Conservation (phyloP, 768 basidiomycete species). For the Trametes cingulata region DNA sequence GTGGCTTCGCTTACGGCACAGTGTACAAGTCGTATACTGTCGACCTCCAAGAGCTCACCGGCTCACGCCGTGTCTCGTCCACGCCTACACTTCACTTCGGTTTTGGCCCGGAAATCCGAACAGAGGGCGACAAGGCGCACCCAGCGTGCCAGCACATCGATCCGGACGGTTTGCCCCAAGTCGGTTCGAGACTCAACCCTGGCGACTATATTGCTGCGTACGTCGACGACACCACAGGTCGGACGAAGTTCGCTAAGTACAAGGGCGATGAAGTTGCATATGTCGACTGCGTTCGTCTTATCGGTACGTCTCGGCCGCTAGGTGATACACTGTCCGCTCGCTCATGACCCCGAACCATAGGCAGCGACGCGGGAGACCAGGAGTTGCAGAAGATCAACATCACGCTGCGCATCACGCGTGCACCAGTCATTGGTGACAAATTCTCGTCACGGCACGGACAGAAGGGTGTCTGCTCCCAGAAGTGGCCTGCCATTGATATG, state of each 20-base stretch:
- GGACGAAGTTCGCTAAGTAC: constrained; percentile 88
- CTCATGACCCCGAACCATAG: constrained; percentile 39
- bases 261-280: constrained; percentile 93
- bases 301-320: constrained; percentile 54
- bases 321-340: background rate
- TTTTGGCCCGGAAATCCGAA: constrained; percentile 71
- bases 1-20: constrained; percentile 95
- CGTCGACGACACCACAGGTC: constrained; percentile 78
- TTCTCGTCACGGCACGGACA: constrained; percentile 99
- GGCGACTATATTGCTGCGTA: constrained; percentile 88
- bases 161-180: constrained; percentile 78
- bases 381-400: constrained; percentile 93
- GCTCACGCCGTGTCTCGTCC: constrained; percentile 57
- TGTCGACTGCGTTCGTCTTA: constrained; percentile 86
- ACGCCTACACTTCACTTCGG: constrained; percentile 88
- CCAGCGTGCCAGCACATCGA: constrained; percentile 60
- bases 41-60: constrained; percentile 81
- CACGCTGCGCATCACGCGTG: constrained; percentile 88
- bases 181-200: constrained; percentile 67
- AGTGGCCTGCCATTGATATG: constrained; percentile 98
- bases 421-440: constrained; percentile 98
- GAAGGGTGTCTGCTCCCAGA: constrained; percentile 99
- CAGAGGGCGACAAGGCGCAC: constrained; percentile 47
- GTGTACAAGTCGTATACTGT: constrained; percentile 94
- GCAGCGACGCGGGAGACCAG: constrained; percentile 81